These are phyloP conservation scores for Mycocentrospora acerina DNA, from an alignment of 2,329 filamentous ascomycete genomes.

Conservation along the genomic window DNA sequence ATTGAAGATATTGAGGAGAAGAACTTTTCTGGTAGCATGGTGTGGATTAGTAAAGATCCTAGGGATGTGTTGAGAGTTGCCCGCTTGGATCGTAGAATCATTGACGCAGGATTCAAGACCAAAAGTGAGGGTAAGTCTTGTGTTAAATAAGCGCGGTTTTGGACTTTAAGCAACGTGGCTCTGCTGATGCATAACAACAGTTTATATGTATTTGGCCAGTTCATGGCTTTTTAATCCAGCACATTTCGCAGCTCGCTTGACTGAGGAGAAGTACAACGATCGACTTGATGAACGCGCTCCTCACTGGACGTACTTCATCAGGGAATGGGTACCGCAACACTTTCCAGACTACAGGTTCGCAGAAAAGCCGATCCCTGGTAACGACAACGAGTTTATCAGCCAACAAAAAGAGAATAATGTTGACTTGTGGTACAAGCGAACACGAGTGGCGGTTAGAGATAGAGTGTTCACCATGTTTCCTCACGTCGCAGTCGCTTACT, in stretches of 20 bases:
- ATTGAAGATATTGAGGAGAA: constrained; percentile 26
- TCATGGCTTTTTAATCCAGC: constrained; percentile 29
- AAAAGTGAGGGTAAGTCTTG: constrained; percentile 22
- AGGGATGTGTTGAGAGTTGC: constrained; percentile 19
- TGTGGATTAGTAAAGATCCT: constrained; percentile 22
- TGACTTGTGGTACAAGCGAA: constrained; percentile 19
- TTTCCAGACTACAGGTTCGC: constrained; percentile 13
- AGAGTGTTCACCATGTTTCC: constrained; percentile 28
- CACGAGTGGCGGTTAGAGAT: constrained; percentile 13
- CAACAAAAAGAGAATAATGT: constrained; percentile 2
- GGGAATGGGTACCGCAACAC: constrained; percentile 21
- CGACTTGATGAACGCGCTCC: constrained; percentile 17
- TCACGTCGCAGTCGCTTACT: constrained; percentile 14
- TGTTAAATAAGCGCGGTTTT: too few species aligned
- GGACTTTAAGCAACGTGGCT: too few species aligned
- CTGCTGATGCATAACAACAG: constrained; percentile 6
- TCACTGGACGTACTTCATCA: constrained; percentile 24
- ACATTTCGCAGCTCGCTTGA: constrained; percentile 21
- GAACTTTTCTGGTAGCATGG: constrained; percentile 23
- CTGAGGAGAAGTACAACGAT: constrained; percentile 18
- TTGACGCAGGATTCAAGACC: constrained; percentile 16
- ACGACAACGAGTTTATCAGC: neutral
- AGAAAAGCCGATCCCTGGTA: neutral
- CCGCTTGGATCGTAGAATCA: constrained; percentile 19
- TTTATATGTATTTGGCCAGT: constrained; percentile 21